phyloP scores from a whole-genome alignment of 257 asterid genomes.

The Rhazya stricta region DNA sequence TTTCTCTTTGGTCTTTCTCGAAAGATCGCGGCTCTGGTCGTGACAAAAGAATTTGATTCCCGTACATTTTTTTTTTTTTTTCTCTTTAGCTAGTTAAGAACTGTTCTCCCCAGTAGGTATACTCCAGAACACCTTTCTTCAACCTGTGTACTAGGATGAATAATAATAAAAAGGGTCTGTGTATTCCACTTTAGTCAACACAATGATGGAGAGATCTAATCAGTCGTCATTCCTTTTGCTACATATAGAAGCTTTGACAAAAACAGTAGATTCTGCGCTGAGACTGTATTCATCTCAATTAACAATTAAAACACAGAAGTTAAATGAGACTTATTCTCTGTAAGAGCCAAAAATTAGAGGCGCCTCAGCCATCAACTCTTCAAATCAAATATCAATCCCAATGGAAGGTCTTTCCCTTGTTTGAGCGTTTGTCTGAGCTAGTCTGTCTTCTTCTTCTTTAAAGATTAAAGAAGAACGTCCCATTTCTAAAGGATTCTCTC shows the following conservation, averaged over 20 bases:
- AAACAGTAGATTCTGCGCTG: no score
- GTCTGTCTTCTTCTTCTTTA: not conserved
- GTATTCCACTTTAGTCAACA: not conserved
- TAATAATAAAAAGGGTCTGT: not conserved
- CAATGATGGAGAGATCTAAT: not conserved
- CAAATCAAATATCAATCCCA: not conserved
- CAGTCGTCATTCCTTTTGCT: not conserved
- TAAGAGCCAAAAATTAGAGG: not conserved
- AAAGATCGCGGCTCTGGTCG: not conserved
- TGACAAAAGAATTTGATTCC: not conserved
- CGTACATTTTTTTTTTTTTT: not conserved
- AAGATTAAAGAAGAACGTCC: not conserved
- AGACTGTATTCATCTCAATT: not conserved
- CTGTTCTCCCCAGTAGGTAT: not conserved
- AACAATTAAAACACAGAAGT: not conserved
- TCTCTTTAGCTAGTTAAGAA: no score
- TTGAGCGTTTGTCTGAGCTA: not conserved
- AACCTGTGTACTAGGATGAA: not conserved
- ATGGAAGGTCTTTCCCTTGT: not conserved
- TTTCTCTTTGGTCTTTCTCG: conserved; percentile 2
- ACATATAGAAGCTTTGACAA: not conserved
- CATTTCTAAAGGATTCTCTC: not conserved
- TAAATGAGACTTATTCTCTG: not conserved
- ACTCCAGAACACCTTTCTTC: no score
- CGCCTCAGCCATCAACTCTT: not conserved